These are phyloP conservation scores for Pythium folliculosum DNA, from an alignment of 352 stramenopile species.

Conservation along the genomic window DNA sequence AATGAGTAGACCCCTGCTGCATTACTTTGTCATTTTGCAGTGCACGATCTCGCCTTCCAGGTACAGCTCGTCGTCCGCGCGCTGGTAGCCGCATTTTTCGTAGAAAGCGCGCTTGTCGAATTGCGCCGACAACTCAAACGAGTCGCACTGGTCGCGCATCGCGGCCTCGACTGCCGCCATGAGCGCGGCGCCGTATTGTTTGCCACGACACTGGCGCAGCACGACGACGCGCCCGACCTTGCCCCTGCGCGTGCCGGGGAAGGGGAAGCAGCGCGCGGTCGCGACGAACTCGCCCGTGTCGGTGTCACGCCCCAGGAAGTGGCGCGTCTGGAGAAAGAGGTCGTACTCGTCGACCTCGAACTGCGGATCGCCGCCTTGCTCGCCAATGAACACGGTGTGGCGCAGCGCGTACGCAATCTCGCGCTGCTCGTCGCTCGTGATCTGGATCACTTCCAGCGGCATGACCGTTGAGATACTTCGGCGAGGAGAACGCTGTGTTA, in stretches of 20 bases:
- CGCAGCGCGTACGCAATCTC: slow-evolving; percentile 44
- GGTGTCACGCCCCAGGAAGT: slow-evolving; percentile 57
- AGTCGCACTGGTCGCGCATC: slow-evolving; percentile 34
- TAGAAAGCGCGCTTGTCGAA: slow-evolving; percentile 65
- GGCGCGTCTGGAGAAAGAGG: slow-evolving; percentile 30
- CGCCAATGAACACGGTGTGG: slow-evolving; percentile 50
- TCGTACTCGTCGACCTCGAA: slow-evolving; percentile 53
- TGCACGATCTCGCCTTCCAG: slow-evolving; percentile 56
- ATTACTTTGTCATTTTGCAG: slow-evolving; percentile 34
- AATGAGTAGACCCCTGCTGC: neutral
- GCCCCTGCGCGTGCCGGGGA: slow-evolving; percentile 32
- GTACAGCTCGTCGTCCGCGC: slow-evolving; percentile 50
- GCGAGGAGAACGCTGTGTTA: neutral
- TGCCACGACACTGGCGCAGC: slow-evolving; percentile 53
- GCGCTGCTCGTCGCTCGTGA: slow-evolving; percentile 39
- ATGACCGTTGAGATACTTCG: neutral
- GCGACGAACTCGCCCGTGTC: slow-evolving; percentile 58
- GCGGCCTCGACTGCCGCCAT: slow-evolving; percentile 43
- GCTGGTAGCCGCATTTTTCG: slow-evolving; percentile 64
- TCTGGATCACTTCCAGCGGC: slow-evolving; percentile 9
- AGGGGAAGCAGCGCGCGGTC: slow-evolving; percentile 45
- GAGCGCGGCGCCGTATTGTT: slow-evolving; percentile 45
- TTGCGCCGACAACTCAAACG: slow-evolving; percentile 49
- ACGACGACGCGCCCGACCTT: slow-evolving; percentile 63
- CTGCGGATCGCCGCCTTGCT: slow-evolving; percentile 30